Conservation (phyloP, 2,329 filamentous ascomycete genomes). For the Botryotinia narcissicola region DNA sequence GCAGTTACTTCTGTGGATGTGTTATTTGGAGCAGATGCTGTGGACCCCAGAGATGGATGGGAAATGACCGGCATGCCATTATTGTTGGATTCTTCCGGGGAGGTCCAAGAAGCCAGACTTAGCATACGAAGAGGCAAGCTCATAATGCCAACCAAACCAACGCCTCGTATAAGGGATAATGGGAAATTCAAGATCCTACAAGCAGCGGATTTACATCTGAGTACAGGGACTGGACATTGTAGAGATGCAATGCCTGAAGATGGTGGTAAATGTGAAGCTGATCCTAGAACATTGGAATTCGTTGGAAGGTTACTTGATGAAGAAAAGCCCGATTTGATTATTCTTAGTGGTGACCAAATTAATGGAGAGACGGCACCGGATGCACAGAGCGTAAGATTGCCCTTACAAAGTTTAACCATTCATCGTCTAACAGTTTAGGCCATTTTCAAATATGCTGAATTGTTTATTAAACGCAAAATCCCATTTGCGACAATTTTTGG, state of each 20-base stretch:
- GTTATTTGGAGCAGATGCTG: slow-evolving; percentile 71
- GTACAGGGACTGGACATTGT: slow-evolving; percentile 82
- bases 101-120: slow-evolving; percentile 68
- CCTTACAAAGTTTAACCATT: not conserved
- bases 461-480: slow-evolving; percentile 82
- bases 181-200: slow-evolving; percentile 98
- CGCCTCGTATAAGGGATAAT: slow-evolving; percentile 77
- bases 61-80: slow-evolving; percentile 71
- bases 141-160: slow-evolving; percentile 62
- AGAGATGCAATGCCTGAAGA: slow-evolving; percentile 81
- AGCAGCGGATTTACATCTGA: slow-evolving; percentile 88
- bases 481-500: slow-evolving; percentile 94
- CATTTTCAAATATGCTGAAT: slow-evolving; percentile 86
- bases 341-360: slow-evolving; percentile 90
- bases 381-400: slow-evolving; percentile 69
- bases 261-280: slow-evolving; percentile 81
- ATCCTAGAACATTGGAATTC: slow-evolving; percentile 88
- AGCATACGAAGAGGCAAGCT: slow-evolving; percentile 73
- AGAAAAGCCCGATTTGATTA: slow-evolving; percentile 88
- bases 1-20: slow-evolving; percentile 68
- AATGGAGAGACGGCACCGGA: slow-evolving; percentile 93
- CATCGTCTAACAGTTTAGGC: slow-evolving; percentile 50
- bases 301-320: slow-evolving; percentile 80
- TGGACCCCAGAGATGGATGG: slow-evolving; percentile 87
- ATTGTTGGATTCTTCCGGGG: slow-evolving; percentile 61